Evolutionary conservation across 2,329 filamentous ascomycete species (phyloP), one percentile per base, ranked within the genome.

Genomic region (Fusarium guadeloupense): DNA sequence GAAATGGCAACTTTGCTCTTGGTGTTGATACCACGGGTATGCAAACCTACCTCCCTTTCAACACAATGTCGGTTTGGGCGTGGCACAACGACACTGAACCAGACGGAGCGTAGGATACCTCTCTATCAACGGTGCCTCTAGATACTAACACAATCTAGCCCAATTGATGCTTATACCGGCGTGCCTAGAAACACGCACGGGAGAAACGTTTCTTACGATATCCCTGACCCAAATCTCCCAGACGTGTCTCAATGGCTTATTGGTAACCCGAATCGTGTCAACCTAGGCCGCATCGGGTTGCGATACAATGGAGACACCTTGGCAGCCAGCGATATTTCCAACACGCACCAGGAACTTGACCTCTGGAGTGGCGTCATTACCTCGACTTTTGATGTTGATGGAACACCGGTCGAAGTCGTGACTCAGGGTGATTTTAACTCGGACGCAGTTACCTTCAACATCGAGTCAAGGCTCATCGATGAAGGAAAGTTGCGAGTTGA

Each of bases 191-290:
- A 68, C 9, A 78, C 77, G 0, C 74, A 78, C 19, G 74, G 75
- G 5, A 69, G 70, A 31, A 75, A 76, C 23, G 70, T 78, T 5
- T 74, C 72, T 0, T 78, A 78, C 42, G 75, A 77, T 21, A 65
- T 76, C 1, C 73, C 75, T 0, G 74, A 78, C 17, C 65, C 74
- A 1, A 58, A 69, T 0, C 72, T 78, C 5, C 76, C 74, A 5
- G 65, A 69, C 12, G 66, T 75, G 12, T 81, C 79, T 4, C 79
- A 84, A 53, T 85, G 83, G 83, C 69, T 85, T 17, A 83, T 83
- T 25, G 75, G 76, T n/a, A 81, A 80, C 38, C 78, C 77, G 0
- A 79, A 81, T 20, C 73, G 78, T 4, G 69, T 81, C 28, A 81
- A 81, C 40, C 64, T 81, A 1, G 78, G 77, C 3, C 73, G 77